A percentile compares a stretch with the other conserved stretches of the same genome.
phyloP scores from a whole-genome alignment of 2,329 filamentous ascomycete species.

The Colletotrichum aenigma region DNA sequence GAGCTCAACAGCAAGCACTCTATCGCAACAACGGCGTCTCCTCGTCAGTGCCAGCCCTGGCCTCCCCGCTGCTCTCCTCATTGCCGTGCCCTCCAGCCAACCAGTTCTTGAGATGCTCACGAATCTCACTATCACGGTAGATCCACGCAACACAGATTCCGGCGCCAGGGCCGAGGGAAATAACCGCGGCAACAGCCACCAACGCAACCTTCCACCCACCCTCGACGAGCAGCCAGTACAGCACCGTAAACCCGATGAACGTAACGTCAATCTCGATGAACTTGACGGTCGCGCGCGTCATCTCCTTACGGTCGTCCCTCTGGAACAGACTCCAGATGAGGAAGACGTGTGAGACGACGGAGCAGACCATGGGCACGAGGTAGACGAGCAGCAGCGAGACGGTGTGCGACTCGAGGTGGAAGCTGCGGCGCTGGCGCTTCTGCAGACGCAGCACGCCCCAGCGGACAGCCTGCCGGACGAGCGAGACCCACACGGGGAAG shows the following conservation, averaged over 20 bases:
- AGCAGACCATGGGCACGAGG: conserved; percentile 46
- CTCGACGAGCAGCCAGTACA: conserved; percentile 60
- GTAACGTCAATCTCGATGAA: conserved; percentile 52
- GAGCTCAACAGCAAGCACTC: not conserved
- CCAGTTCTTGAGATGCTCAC: conserved; percentile 23
- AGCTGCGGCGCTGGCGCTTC: conserved; percentile 27
- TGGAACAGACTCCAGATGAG: conserved; percentile 42
- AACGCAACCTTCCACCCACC: conserved; percentile 46
- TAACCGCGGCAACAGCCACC: conserved; percentile 30
- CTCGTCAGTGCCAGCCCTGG: conserved; percentile 27
- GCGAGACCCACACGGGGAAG: conserved; percentile 54
- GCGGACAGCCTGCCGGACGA: conserved; percentile 43
- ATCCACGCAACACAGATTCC: conserved; percentile 43
- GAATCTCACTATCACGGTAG: conserved; percentile 40
- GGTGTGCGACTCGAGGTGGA: conserved; percentile 49
- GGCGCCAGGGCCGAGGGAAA: conserved; percentile 41
- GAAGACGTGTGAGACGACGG: conserved; percentile 45
- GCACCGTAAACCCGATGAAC: conserved; percentile 49
- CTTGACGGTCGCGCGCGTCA: conserved; percentile 50
- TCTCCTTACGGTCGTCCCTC: conserved; percentile 51
- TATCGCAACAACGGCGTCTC: conserved; percentile 35
- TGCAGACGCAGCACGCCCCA: conserved; percentile 21
- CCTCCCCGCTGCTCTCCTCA: not conserved
- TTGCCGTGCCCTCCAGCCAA: not conserved
- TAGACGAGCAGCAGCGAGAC: conserved; percentile 46